A percentile compares a stretch with the other conserved stretches of the same genome.
These are phyloP conservation scores for Haberlea rhodopensis DNA, from an alignment of 257 asterid genomes.

Conservation along the genomic window DNA sequence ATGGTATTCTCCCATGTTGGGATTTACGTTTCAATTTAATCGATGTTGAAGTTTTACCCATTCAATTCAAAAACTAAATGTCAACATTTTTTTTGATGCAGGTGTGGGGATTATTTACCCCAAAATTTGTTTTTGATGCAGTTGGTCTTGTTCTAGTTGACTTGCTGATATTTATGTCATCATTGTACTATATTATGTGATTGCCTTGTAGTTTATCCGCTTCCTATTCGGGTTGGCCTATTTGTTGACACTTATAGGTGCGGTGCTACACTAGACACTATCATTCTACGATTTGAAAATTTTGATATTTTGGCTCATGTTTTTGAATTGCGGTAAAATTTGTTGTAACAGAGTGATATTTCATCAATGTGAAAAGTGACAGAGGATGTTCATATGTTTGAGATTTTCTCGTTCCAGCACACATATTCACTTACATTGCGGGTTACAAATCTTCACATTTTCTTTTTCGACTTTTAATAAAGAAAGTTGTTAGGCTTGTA, in stretches of 20 bases:
- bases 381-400: no score
- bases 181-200: constrained; percentile 57
- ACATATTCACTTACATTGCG: no score
- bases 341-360: no score
- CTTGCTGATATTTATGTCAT: constrained; percentile 60
- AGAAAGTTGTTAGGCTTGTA: no score
- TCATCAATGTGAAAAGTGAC: no score
- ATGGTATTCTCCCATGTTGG: constrained; percentile 51
- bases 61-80: not conserved
- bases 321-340: no score
- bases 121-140: constrained; percentile 89
- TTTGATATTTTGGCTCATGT: not conserved
- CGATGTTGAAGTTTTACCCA: not conserved
- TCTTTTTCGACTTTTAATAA: no score
- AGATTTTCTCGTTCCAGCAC: no score
- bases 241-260: not conserved
- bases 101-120: constrained; percentile 99
- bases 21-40: not conserved
- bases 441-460: no score
- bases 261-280: not conserved
- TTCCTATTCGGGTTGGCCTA: not conserved
- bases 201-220: not conserved
- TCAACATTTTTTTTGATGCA: constrained; percentile 31
- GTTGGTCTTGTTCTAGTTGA: constrained; percentile 76
- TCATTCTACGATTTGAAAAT: no score